A percentile compares a stretch with the other conserved stretches of the same genome.
Conservation (phyloP, 805 yeast genomes). For the Schizosaccharomyces cryophilus region DNA sequence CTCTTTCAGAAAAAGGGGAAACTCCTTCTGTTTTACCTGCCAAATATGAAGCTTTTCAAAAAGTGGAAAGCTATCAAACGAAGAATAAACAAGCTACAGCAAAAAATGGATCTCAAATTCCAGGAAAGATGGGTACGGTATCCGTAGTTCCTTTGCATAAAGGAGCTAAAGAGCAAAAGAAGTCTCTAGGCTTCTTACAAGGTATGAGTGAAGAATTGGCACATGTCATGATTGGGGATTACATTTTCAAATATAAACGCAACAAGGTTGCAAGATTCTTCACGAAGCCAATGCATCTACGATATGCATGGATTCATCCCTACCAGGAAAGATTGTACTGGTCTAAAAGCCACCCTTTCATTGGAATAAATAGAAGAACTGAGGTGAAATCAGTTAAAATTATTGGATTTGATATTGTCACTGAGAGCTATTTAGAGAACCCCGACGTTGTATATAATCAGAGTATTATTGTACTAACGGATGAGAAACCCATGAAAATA, state of each 20-base stretch:
- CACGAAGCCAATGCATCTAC: background rate
- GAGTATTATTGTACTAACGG: background rate
- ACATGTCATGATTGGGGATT: background rate
- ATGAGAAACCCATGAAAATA: background rate
- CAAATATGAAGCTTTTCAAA: too few relatives aligned
- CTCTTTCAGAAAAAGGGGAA: too few relatives aligned
- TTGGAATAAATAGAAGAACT: background rate
- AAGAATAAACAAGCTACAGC: too few relatives aligned
- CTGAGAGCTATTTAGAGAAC: background rate
- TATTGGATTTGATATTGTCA: background rate
- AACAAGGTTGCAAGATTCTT: background rate
- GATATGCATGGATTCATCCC: background rate
- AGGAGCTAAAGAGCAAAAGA: too few relatives aligned
- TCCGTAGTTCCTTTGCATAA: too few relatives aligned
- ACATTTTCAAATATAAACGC: background rate
- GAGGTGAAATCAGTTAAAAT: background rate
- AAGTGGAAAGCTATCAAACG: too few relatives aligned
- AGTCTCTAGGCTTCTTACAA: too few relatives aligned
- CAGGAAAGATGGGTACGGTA: too few relatives aligned
- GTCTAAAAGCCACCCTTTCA: background rate
- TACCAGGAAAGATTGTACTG: background rate
- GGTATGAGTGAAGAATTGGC: background rate
- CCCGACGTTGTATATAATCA: background rate
- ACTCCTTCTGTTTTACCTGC: too few relatives aligned
- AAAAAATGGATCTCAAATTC: too few relatives aligned